Evolutionary conservation across 2,329 filamentous ascomycete genomes (phyloP).

Genomic region (Didymosphaeria variabile): DNA sequence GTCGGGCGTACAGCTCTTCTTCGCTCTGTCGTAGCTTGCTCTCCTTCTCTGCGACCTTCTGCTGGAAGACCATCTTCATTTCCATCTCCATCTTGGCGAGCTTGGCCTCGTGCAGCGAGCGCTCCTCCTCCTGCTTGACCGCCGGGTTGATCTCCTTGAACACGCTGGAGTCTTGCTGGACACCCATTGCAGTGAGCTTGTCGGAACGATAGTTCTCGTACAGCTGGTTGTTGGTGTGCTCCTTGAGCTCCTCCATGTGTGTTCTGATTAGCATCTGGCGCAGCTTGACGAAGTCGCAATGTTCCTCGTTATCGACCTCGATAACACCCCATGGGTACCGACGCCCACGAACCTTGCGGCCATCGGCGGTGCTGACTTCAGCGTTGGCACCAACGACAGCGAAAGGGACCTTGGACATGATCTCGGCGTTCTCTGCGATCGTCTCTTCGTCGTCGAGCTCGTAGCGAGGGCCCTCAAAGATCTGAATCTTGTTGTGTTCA

Average conservation of each 20-base stretch:
- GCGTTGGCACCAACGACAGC: slow-evolving; percentile 96
- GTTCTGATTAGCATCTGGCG: slow-evolving; percentile 99
- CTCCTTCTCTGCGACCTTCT: slow-evolving; percentile 99
- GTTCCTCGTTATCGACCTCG: slow-evolving; percentile 99
- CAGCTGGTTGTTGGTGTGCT: slow-evolving; percentile 98
- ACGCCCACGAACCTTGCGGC: slow-evolving; percentile 94
- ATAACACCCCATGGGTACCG: slow-evolving; percentile 98
- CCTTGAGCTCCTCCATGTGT: slow-evolving; percentile 99
- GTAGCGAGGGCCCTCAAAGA: slow-evolving; percentile 98
- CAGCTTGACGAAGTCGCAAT: slow-evolving; percentile 99
- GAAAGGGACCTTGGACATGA: slow-evolving; percentile 99
- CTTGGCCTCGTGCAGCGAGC: slow-evolving; percentile 97
- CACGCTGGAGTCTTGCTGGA: slow-evolving; percentile 96
- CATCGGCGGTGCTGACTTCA: slow-evolving; percentile 90
- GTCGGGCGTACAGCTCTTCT: slow-evolving; percentile 96
- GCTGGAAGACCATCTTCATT: slow-evolving; percentile 99
- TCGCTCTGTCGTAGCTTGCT: slow-evolving; percentile 99
- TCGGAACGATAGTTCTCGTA: slow-evolving; percentile 99
- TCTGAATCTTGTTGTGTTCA: slow-evolving; percentile 95
- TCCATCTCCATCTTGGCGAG: slow-evolving; percentile 99
- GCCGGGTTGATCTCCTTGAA: slow-evolving; percentile 99
- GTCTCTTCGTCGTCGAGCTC: slow-evolving; percentile 99
- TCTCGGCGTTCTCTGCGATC: slow-evolving; percentile 99
- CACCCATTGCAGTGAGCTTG: slow-evolving; percentile 98
- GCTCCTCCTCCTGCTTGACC: slow-evolving; percentile 99